Conservation (phyloP, 1,284 basidiomycete genomes). For the Melampsora occidentalis region DNA sequence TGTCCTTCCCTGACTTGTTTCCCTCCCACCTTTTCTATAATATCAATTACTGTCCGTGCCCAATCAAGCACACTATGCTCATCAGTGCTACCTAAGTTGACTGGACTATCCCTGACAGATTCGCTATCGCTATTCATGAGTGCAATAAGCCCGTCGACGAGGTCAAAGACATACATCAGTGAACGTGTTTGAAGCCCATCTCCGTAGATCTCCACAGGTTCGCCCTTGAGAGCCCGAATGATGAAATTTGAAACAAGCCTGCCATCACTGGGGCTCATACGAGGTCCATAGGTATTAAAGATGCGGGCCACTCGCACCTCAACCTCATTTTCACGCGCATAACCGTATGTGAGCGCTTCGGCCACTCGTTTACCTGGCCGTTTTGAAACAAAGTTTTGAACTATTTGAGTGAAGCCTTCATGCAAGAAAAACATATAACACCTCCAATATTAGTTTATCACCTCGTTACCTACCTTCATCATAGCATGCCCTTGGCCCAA, state of each 20-base stretch:
- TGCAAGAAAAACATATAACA: not conserved
- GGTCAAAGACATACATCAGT: slow-evolving; percentile 70
- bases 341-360: slow-evolving; percentile 91
- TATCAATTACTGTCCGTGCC: slow-evolving; percentile 53
- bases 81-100: slow-evolving; percentile 89
- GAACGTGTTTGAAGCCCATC: slow-evolving; percentile 94
- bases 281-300: slow-evolving; percentile 70
- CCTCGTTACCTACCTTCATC: slow-evolving; percentile 66
- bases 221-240: slow-evolving; percentile 87
- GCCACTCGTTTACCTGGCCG: slow-evolving; percentile 75
- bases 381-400: slow-evolving; percentile 42
- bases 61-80: slow-evolving; percentile 78
- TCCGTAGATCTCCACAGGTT: slow-evolving; percentile 95
- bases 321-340: slow-evolving; percentile 86
- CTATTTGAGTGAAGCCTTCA: not conserved
- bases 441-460: not conserved
- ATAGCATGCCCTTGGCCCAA: slow-evolving; percentile 94
- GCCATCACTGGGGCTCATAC: slow-evolving; percentile 91
- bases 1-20: slow-evolving; percentile 62
- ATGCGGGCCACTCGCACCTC: slow-evolving; percentile 93
- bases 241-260: slow-evolving; percentile 98
- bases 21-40: slow-evolving; percentile 81
- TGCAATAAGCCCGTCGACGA: slow-evolving; percentile 57
- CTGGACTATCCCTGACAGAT: slow-evolving; percentile 65
- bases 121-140: slow-evolving; percentile 59